phyloP scores from a whole-genome alignment of 2,329 filamentous ascomycete species.

The Davidsoniella neocaledoniae region DNA sequence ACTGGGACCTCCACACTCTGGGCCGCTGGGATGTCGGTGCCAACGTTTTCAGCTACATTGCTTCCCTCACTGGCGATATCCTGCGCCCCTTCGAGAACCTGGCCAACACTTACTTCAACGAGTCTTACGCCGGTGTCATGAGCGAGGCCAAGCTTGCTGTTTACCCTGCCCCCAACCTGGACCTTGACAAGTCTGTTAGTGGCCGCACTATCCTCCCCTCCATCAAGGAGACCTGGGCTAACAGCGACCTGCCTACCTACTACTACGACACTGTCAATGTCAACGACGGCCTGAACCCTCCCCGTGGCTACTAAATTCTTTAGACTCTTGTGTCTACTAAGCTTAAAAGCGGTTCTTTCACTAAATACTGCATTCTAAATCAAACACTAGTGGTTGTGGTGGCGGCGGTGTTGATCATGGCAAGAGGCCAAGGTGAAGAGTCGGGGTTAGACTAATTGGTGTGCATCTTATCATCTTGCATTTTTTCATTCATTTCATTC shows the following conservation, averaged over 20 bases:
- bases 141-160: constrained; percentile 22
- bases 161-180: constrained; percentile 26
- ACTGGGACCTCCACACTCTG: constrained; percentile 53
- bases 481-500: no score
- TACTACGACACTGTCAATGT: constrained; percentile 25
- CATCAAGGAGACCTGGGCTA: constrained; percentile 23
- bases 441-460: no score
- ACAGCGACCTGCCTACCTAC: constrained; percentile 25
- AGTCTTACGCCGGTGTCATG: constrained; percentile 34
- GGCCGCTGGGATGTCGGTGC: constrained; percentile 57
- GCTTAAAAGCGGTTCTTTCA: no score
- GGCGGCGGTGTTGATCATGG: no score
- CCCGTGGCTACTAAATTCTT: constrained; percentile 13
- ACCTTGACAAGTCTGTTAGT: constrained; percentile 18
- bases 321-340: no score
- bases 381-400: no score
- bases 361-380: no score
- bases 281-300: constrained; percentile 27
- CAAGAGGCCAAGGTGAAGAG: no score
- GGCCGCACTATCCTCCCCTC: constrained; percentile 22
- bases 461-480: no score
- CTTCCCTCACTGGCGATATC: constrained; percentile 40
- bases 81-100: constrained; percentile 25
- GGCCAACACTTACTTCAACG: constrained; percentile 31
- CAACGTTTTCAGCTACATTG: constrained; percentile 49